A percentile compares a stretch with the other conserved stretches of the same genome.
Evolutionary conservation across 1,139 yeast genomes (phyloP).

Genomic region (Hyphopichia burtonii): DNA sequence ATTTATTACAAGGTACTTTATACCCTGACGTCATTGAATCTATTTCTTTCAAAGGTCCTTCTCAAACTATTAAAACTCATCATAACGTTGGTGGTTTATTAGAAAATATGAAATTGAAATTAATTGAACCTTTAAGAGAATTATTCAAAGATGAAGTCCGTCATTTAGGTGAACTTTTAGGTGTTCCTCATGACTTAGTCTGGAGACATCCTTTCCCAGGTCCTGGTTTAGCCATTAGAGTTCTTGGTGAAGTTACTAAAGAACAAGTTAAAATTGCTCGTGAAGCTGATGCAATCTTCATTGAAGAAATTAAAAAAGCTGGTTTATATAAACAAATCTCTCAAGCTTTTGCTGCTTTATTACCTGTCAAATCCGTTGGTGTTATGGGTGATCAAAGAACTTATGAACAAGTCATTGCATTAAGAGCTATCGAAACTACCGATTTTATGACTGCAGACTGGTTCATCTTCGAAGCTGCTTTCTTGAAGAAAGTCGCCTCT

Average conservation of each 20-base stretch:
- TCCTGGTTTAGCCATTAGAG: constrained; percentile 99
- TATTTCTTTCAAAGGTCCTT: constrained; percentile 98
- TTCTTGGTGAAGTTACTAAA: constrained; percentile 92
- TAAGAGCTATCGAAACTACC: constrained; percentile 94
- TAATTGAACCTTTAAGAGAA: constrained; percentile 97
- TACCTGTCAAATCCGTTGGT: constrained; percentile 98
- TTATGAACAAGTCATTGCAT: constrained; percentile 97
- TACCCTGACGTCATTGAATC: constrained; percentile 99
- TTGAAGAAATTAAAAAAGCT: constrained; percentile 90
- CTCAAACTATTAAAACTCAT: constrained; percentile 98
- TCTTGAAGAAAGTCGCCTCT: constrained; percentile 89
- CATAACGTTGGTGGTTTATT: constrained; percentile 98
- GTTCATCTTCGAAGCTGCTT: constrained; percentile 90
- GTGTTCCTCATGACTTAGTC: constrained; percentile 93
- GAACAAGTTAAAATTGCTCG: constrained; percentile 94
- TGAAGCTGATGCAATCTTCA: constrained; percentile 93
- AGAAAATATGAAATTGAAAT: constrained; percentile 96
- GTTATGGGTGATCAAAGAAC: constrained; percentile 99
- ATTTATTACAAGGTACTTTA: constrained; percentile 92
- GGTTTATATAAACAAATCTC: constrained; percentile 92
- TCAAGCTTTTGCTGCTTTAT: constrained; percentile 95
- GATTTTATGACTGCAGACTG: constrained; percentile 99
- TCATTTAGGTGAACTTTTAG: constrained; percentile 88
- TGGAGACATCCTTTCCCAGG: constrained; percentile 99
- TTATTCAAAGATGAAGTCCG: constrained; percentile 98